Evolutionary conservation across 1,284 basidiomycete genomes (phyloP).

Genomic region (Cutaneotrichosporon spelunceum): DNA sequence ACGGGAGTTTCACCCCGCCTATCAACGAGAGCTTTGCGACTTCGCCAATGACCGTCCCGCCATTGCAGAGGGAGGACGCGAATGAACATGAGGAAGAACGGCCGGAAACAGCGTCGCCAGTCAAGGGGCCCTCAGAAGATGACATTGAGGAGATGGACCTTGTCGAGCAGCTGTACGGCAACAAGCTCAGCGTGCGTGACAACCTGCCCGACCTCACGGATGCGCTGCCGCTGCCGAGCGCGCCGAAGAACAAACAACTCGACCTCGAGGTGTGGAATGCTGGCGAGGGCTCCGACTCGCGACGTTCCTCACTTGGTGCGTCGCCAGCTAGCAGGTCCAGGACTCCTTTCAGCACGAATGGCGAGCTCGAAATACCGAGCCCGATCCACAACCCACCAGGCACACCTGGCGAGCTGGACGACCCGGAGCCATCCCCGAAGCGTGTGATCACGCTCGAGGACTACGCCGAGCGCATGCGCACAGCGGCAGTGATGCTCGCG

Average conservation of each 20-base stretch:
- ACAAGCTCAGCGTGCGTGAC: conserved; percentile 66
- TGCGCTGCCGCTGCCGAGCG: conserved; percentile 68
- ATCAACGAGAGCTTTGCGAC: conserved; percentile 25
- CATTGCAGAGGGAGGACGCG: conserved; percentile 3
- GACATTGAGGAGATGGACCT: conserved; percentile 83
- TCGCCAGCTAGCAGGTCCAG: conserved; percentile 2
- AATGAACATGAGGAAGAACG: background rate
- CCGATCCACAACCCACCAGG: background rate
- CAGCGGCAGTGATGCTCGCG: conserved; percentile 96
- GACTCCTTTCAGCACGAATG: conserved; percentile 7
- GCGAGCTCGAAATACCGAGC: conserved; percentile 10
- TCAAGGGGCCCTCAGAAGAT: background rate
- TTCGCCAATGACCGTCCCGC: conserved; percentile 26
- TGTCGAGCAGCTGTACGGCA: conserved; percentile 86
- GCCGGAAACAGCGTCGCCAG: background rate
- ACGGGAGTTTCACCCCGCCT: background rate
- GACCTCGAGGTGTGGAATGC: conserved; percentile 71
- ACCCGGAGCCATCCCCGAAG: conserved; percentile 25
- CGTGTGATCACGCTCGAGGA: conserved; percentile 68
- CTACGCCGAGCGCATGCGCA: conserved; percentile 96
- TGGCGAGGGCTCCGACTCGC: conserved; percentile 24
- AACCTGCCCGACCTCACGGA: conserved; percentile 71
- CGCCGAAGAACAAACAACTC: conserved; percentile 83
- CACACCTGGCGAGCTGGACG: conserved; percentile 7
- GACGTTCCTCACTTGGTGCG: conserved; percentile 25